These are phyloP conservation scores for Boletus calvinii DNA, from an alignment of 1,284 basidiomycete species.

Conservation along the genomic window DNA sequence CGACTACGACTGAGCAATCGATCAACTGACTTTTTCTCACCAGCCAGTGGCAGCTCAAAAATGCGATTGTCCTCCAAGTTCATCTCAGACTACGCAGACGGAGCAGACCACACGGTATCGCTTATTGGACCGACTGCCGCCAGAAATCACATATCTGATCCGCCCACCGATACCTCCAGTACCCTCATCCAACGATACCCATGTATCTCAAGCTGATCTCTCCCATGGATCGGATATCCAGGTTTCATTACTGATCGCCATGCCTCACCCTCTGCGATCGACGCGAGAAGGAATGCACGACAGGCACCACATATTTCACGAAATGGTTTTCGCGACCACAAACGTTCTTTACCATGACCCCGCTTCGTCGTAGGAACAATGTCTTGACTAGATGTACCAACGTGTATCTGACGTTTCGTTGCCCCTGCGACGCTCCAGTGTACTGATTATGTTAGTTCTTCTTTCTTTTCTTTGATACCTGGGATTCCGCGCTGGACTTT, in stretches of 20 bases:
- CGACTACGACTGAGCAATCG: background rate
- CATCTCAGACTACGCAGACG: background rate
- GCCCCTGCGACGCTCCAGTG: background rate
- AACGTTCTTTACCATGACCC: constrained; percentile 17
- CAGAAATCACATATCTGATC: constrained; percentile 32
- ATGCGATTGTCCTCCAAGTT: background rate
- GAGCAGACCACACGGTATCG: constrained; percentile 7
- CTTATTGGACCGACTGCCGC: constrained; percentile 20
- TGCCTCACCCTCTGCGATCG: constrained; percentile 21
- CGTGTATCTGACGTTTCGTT: constrained; percentile 15
- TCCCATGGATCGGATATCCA: constrained; percentile 26
- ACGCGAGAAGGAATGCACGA: background rate
- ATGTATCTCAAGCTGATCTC: constrained; percentile 5
- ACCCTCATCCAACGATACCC: background rate
- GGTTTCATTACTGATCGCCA: constrained; percentile 29
- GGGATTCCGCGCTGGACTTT: background rate
- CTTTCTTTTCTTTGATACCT: background rate
- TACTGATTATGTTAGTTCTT: constrained; percentile 12
- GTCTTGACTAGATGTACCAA: constrained; percentile 3
- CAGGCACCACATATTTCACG: constrained; percentile 10
- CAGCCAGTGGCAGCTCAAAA: constrained; percentile 29
- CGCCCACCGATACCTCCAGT: constrained; percentile 13
- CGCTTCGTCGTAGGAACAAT: constrained; percentile 11
- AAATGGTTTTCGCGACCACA: constrained; percentile 30
- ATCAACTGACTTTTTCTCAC: constrained; percentile 1